phyloP scores from a whole-genome alignment of 768 basidiomycete genomes.

The Hericium coralloides region DNA sequence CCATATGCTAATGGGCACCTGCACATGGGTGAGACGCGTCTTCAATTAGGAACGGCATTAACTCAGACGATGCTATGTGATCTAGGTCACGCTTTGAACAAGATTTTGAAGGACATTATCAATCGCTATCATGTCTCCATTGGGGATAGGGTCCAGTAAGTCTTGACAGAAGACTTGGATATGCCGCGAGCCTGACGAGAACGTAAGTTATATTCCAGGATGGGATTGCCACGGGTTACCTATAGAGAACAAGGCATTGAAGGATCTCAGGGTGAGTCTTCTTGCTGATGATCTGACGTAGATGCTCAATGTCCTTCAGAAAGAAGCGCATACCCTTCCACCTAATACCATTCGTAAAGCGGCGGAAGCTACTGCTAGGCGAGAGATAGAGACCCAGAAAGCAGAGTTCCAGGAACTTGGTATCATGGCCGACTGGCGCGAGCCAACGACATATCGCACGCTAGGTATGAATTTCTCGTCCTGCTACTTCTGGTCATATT shows the following conservation, averaged over 20 bases:
- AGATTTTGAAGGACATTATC: conserved; percentile 93
- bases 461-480: conserved; percentile 42
- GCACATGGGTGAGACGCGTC: conserved; percentile 67
- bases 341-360: conserved; percentile 56
- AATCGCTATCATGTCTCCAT: conserved; percentile 77
- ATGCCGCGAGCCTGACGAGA: no score
- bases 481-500: neutral
- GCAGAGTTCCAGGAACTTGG: conserved; percentile 74
- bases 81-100: conserved; percentile 90
- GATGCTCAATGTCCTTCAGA: conserved; percentile 16
- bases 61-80: no score
- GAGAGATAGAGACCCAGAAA: conserved; percentile 68
- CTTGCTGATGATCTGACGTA: neutral
- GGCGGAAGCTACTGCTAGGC: conserved; percentile 63
- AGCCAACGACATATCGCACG: conserved; percentile 69
- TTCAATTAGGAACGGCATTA: neutral
- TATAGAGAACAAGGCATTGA: conserved; percentile 89
- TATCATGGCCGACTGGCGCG: conserved; percentile 88
- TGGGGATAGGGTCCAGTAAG: conserved; percentile 78
- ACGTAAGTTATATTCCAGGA: conserved; percentile 77
- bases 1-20: conserved; percentile 96
- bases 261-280: conserved; percentile 54
- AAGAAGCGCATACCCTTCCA: conserved; percentile 47
- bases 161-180: neutral
- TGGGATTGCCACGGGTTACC: conserved; percentile 99